Evolutionary conservation across 2,329 filamentous ascomycete species (phyloP), one percentile per base, ranked within the genome.

Genomic region (Talaromyces sp.): DNA sequence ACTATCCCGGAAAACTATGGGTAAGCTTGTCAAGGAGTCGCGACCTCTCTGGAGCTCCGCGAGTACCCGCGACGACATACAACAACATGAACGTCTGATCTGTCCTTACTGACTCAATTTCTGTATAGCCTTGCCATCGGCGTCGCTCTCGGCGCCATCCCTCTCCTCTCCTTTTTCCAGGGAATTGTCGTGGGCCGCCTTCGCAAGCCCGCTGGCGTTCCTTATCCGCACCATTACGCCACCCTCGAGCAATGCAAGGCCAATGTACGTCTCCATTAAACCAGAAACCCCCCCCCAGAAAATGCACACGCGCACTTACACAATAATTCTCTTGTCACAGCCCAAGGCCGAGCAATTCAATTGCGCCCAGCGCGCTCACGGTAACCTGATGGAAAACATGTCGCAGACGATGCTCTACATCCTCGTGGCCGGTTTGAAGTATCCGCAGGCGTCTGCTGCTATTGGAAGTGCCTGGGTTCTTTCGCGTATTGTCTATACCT

Each of bases 341-440:
- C 65, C 72, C 62, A 73, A 72, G 54, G 77, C 78, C 31, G 71
- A 81, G 61, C 68, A 77, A 59, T 81, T 81, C 72, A 81, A 81
- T 69, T 80, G 79, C 74, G 82, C 82, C 26, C 82, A 85, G 66
- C 77, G 83, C 64, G 79, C 81, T 19, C 83, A 85, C 75, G 76
- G 77, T 68, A 86, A 87, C 72, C 85, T 81, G 73, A 73, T 82
- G 65, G 85, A 88, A 74, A 84, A 85, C 71, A 78, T 82, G 63
- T 67, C 79, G 2, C 77, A 79, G 58, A 79, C 80, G 4, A 77
- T 84, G 52, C 73, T 80, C 27, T 77, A 77, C 54, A 75, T 83
- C 67, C 73, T 86, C 19, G 75, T 86, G 58, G 77, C 80, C 0
- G 85, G 84, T 2, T 65, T 86, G 58, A 74, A 74, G 62, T 85